Percentiles rank a stretch among this genome's conserved stretches.
Conservation (phyloP, 2,329 filamentous ascomycete species). For the Trichophyton rubrum region DNA sequence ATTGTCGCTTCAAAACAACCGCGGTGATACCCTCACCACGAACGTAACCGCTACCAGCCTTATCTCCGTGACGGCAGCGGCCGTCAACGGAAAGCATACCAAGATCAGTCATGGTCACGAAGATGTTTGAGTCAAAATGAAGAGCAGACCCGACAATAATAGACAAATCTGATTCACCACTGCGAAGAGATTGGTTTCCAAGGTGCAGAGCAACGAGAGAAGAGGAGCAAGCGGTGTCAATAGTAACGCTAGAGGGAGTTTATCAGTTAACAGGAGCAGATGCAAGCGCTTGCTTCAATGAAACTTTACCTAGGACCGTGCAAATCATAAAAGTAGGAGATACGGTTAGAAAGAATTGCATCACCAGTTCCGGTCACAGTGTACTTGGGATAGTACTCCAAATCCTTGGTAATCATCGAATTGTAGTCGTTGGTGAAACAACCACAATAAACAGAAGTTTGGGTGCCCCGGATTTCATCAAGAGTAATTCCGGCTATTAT, state of each 20-base stretch:
- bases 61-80: constrained; percentile 68
- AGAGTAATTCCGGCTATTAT: constrained; percentile 16
- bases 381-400: constrained; percentile 17
- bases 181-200: constrained; percentile 15
- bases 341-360: constrained; percentile 23
- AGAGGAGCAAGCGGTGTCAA: constrained; percentile 22
- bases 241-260: constrained; percentile 12
- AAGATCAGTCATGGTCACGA: constrained; percentile 8
- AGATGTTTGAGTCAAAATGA: constrained; percentile 13
- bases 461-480: constrained; percentile 19
- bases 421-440: constrained; percentile 22
- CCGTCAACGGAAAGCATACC: constrained; percentile 29
- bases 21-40: constrained; percentile 64
- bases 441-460: constrained; percentile 25
- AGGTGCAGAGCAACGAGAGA: constrained; percentile 18
- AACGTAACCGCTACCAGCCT: constrained; percentile 70
- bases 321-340: constrained; percentile 19
- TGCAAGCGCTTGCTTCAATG: background rate
- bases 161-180: constrained; percentile 13
- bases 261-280: background rate
- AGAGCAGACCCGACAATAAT: constrained; percentile 10
- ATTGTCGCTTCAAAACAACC: constrained; percentile 64
- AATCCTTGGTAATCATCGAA: constrained; percentile 15
- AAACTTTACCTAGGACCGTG: constrained; percentile 16
- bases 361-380: constrained; percentile 18